A percentile compares a stretch with the other conserved stretches of the same genome.
Evolutionary conservation across 2,329 filamentous ascomycete genomes (phyloP).

Genomic region (Apiospora marii): DNA sequence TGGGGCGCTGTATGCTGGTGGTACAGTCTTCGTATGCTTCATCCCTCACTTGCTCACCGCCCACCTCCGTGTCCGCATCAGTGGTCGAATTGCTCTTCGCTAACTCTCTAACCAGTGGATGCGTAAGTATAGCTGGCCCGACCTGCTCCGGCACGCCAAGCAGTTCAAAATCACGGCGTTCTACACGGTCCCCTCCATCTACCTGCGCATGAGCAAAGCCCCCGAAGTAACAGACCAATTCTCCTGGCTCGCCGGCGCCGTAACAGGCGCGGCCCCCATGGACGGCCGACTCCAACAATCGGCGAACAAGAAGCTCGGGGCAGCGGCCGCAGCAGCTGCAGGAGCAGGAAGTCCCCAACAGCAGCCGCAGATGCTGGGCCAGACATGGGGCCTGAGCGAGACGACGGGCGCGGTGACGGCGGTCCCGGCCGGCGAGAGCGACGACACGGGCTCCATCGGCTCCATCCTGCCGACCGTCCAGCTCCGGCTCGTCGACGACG

Average conservation of each 20-base stretch:
- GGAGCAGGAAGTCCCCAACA: too few relatives aligned
- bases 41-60: neutral
- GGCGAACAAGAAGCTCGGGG: slow-evolving; percentile 56
- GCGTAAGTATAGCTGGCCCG: slow-evolving; percentile 61
- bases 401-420: slow-evolving; percentile 57
- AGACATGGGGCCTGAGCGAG: slow-evolving; percentile 66
- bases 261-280: slow-evolving; percentile 63
- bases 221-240: slow-evolving; percentile 63
- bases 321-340: slow-evolving; percentile 35
- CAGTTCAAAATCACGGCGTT: slow-evolving; percentile 59
- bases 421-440: slow-evolving; percentile 47
- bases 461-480: slow-evolving; percentile 48
- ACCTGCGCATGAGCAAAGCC: slow-evolving; percentile 63
- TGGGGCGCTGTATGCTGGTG: slow-evolving; percentile 52
- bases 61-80: neutral
- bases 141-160: slow-evolving; percentile 59
- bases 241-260: slow-evolving; percentile 51
- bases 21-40: slow-evolving; percentile 42
- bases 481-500: slow-evolving; percentile 48
- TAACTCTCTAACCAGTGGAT: slow-evolving; percentile 60
- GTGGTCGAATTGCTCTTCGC: neutral
- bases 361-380: slow-evolving; percentile 48
- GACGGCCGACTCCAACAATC: slow-evolving; percentile 59
- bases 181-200: slow-evolving; percentile 67
- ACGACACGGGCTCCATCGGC: slow-evolving; percentile 56